Evolutionary conservation across 148 eudicot genomes (phyloP).

Genomic region (Cornus controversa): DNA sequence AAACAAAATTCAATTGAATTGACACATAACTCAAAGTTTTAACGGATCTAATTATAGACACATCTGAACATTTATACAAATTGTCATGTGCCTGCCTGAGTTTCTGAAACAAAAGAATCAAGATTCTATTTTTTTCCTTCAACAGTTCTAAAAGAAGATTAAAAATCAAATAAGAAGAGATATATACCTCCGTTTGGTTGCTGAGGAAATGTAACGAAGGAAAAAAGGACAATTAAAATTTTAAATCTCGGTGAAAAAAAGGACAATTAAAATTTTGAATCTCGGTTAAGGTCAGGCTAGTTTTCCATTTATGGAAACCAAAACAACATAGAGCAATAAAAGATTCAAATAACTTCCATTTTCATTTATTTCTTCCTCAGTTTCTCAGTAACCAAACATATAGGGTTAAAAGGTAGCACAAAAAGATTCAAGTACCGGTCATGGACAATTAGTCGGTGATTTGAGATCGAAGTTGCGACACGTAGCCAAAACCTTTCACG

Average conservation of each 20-base stretch:
- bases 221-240: background rate
- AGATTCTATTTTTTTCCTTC: background rate
- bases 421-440: conserved; percentile 4
- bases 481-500: conserved; percentile 12
- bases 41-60: conserved; percentile 5
- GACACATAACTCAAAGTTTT: background rate
- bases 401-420: background rate
- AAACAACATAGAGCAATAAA: background rate
- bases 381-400: conserved; percentile 10
- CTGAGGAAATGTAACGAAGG: background rate
- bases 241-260: background rate
- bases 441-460: background rate
- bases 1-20: background rate
- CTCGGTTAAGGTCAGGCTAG: background rate
- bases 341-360: background rate
- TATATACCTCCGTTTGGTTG: background rate
- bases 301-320: background rate
- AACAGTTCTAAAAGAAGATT: too few relatives aligned
- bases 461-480: conserved; percentile 6
- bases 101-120: background rate
- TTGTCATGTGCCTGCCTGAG: too few relatives aligned
- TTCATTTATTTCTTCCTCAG: background rate
- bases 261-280: background rate
- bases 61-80: background rate
- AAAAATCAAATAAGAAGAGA: background rate